Base-by-base conservation (phyloP, 768 basidiomycete genomes). In the Auricularia cornea region DNA sequence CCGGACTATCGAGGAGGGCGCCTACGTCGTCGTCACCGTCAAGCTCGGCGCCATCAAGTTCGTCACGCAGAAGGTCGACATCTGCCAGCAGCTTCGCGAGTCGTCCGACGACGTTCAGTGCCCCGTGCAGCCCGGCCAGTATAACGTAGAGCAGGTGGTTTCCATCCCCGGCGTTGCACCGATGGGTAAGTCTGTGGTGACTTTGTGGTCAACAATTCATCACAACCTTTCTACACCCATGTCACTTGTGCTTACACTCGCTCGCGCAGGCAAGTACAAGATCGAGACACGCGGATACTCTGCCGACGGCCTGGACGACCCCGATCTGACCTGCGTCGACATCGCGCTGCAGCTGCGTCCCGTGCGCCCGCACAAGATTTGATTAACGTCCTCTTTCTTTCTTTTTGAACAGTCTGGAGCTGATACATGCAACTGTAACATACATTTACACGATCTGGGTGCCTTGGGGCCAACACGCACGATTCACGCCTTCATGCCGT, bases 31-130 rank as follows among this genome's bases (percentile, higher is more conserved):
- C 67, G 94, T 99, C 3, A 75, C 76, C 1, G 96, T 99, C 62
- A 99, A 98, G 74, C 80, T 98, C n/a, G 97, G 97, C 28, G 76
- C 92, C 32, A 83, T 99, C 71, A 97, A 92, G 78, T 72, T 98
- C n/a, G 77, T 98, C 30, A 74, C 79, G 48, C 96, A 92, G 78
- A 70, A 67, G n/a, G 95, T 98, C 67, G 92, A 98, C 67, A 75
- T 98, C 32, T 98, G 96, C 72, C 81, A 95, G 65, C 95, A 98
- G 76, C 93, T 94, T 92, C 96, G 79, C 12, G 54, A 57, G 54
- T 26, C 23, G 54, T 20, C 16, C 44, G 82, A 86, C 5, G 80
- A 79, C 30, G 76, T 98, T 20, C 84, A 89, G 71, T 98, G 97
- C 73, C 97, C 97, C 2, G 86, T 98, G 23, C 68, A 87, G 59